These are phyloP conservation scores for Blastocystis sp. DNA, from an alignment of 352 stramenopile genomes.

Conservation along the genomic window DNA sequence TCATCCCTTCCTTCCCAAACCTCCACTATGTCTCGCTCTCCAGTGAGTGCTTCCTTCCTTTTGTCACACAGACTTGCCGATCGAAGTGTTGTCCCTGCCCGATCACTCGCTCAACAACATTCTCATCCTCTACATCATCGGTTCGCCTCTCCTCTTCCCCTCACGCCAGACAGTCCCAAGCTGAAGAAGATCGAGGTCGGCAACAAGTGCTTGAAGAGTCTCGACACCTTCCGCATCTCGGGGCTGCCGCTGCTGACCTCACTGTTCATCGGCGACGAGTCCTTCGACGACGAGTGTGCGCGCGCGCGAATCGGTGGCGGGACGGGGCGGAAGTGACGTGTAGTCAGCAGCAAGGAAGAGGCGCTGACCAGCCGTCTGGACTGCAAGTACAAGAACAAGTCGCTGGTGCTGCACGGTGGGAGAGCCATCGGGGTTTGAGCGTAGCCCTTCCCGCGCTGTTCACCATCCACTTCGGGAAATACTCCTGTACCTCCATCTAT, in stretches of 20 bases:
- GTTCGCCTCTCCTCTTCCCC: not conserved
- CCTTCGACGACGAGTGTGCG: slow-evolving; percentile 18
- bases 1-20: slow-evolving; percentile 21
- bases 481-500: slow-evolving; percentile 45
- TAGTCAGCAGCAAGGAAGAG: not conserved
- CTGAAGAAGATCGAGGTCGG: slow-evolving; percentile 48
- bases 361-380: not conserved
- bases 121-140: slow-evolving; percentile 41
- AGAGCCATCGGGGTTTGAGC: not conserved
- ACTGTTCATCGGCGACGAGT: slow-evolving; percentile 22
- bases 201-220: not conserved
- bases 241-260: slow-evolving; percentile 27
- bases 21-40: slow-evolving; percentile 40
- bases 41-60: not conserved
- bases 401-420: not conserved
- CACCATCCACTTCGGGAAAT: slow-evolving; percentile 33
- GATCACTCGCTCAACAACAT: slow-evolving; percentile 32
- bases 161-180: slow-evolving; percentile 23
- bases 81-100: not conserved
- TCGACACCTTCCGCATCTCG: slow-evolving; percentile 42
- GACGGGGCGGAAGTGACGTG: not conserved
- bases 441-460: slow-evolving; percentile 15
- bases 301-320: not conserved
- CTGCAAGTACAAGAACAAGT: slow-evolving; percentile 60
- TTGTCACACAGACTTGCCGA: slow-evolving; percentile 11